Base-by-base conservation (phyloP, 768 basidiomycete genomes). In the Cyathus striatus region DNA sequence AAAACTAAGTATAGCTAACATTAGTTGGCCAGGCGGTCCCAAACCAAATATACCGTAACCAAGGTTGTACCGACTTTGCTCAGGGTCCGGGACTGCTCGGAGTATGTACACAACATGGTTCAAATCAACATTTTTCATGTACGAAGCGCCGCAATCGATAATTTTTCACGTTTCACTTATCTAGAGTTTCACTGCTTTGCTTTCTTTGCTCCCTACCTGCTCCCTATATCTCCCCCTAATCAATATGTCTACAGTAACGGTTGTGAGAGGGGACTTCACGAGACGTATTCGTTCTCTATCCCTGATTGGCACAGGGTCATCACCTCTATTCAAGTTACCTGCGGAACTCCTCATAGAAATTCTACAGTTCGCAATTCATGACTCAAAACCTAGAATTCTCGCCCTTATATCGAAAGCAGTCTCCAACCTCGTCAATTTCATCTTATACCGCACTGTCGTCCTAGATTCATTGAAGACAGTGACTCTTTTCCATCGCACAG, bases 401-500 rank as follows among this genome's bases (percentile, higher is more conserved):
- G 58, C 64, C n/a, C 43, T 52, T 25, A 50, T 62, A 30, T 63
- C 55, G 38, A 62, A 56, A 42, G 48, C 53, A 22, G 60, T 73
- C 40, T 45, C 49, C 45, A 46, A 48, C n/a, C 50, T 64, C 38
- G 45, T 69, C 18, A 58, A 70, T 42, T 46, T 40, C 24, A 60
- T 70, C 20, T 36, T 72, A 21, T 74, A 73, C 45, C 56, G 62
- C 36, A 61, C 61, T 4, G 62, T 73, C 20, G 59, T 68, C 20
- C 59, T 74, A 16, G 50, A 63, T 42, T 56, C 58, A 1, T 32
- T 50, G 9, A 48, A 56, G 21, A 49, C 52, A 6, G 48, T 70
- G 27, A 40, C 54, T 10, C 58, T 68, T 14, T 66, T 74, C 36
- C 48, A 61, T 43, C 64, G 68, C 34, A 72, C 68, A 7, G 52